phyloP scores from a whole-genome alignment of 2,329 filamentous ascomycete species.

The Talaromyces sp. region DNA sequence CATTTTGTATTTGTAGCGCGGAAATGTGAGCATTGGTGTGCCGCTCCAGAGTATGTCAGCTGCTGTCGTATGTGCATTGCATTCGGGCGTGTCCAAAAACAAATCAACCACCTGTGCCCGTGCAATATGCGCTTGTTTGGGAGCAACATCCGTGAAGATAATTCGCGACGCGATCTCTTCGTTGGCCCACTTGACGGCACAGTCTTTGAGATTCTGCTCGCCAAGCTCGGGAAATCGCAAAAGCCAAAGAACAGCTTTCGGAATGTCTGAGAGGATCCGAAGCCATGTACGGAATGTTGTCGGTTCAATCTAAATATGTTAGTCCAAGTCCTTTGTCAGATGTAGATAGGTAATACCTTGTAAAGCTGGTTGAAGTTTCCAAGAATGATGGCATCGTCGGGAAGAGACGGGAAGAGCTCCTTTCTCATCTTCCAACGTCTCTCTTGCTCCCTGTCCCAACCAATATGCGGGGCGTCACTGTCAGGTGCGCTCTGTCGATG shows the following conservation, averaged over 20 bases:
- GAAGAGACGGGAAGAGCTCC: conserved; percentile 78
- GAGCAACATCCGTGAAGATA: conserved; percentile 93
- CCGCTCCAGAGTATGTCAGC: conserved; percentile 96
- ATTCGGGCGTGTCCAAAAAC: conserved; percentile 95
- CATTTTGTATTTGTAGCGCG: conserved; percentile 96
- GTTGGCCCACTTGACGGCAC: conserved; percentile 79
- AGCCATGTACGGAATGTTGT: conserved; percentile 95
- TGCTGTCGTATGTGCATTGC: conserved; percentile 95
- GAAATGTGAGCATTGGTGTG: conserved; percentile 84
- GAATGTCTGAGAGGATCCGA: conserved; percentile 78
- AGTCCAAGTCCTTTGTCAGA: not conserved
- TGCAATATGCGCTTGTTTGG: conserved; percentile 90
- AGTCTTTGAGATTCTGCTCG: conserved; percentile 77
- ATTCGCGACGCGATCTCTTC: conserved; percentile 80
- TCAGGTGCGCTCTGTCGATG: conserved; percentile 86
- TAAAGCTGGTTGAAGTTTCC: conserved; percentile 99
- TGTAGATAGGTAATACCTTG: conserved; percentile 62
- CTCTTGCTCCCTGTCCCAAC: conserved; percentile 79
- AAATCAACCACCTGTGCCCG: conserved; percentile 88
- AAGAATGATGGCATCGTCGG: conserved; percentile 82
- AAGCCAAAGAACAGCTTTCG: conserved; percentile 89
- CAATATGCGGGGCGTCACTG: conserved; percentile 60
- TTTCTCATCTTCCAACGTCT: conserved; percentile 90
- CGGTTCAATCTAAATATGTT: conserved; percentile 74
- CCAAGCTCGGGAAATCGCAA: conserved; percentile 94